These are phyloP conservation scores for Turritis glabra DNA, from an alignment of 345 rosid genomes.

Conservation along the genomic window DNA sequence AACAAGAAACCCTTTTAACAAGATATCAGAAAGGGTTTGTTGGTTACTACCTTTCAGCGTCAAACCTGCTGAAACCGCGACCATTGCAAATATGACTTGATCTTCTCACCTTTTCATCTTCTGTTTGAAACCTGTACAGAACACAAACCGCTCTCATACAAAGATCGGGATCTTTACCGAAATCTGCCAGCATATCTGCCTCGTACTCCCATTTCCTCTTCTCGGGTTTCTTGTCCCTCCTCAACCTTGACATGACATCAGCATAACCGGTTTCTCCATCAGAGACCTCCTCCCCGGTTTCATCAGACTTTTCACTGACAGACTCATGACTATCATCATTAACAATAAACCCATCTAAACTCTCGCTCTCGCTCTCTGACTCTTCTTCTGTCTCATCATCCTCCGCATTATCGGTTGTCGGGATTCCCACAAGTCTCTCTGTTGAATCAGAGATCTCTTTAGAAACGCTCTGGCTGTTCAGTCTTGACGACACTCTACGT, in stretches of 20 bases:
- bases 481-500: constrained; percentile 48
- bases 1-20: neutral
- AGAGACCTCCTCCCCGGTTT: constrained; percentile 36
- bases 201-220: constrained; percentile 54
- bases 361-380: constrained; percentile 48
- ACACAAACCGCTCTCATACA: constrained; percentile 91
- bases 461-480: constrained; percentile 29
- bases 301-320: constrained; percentile 10
- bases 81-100: constrained; percentile 45
- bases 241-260: constrained; percentile 46
- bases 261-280: constrained; percentile 41
- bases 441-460: constrained; percentile 20
- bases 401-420: constrained; percentile 40
- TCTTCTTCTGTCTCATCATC: constrained; percentile 46
- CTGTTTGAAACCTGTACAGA: constrained; percentile 63
- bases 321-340: constrained; percentile 41
- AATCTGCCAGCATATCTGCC: constrained; percentile 71
- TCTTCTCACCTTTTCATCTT: constrained; percentile 50
- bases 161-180: constrained; percentile 62
- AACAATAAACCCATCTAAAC: constrained; percentile 59
- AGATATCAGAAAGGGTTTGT: neutral
- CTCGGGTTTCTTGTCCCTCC: constrained; percentile 49
- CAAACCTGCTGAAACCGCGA: constrained; percentile 70
- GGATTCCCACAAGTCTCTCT: constrained; percentile 36
- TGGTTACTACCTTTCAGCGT: constrained; percentile 52